Evolutionary conservation across 2,329 filamentous ascomycete genomes (phyloP), one percentile per base, ranked within the genome.

Genomic region (Colletotrichum kahawae): DNA sequence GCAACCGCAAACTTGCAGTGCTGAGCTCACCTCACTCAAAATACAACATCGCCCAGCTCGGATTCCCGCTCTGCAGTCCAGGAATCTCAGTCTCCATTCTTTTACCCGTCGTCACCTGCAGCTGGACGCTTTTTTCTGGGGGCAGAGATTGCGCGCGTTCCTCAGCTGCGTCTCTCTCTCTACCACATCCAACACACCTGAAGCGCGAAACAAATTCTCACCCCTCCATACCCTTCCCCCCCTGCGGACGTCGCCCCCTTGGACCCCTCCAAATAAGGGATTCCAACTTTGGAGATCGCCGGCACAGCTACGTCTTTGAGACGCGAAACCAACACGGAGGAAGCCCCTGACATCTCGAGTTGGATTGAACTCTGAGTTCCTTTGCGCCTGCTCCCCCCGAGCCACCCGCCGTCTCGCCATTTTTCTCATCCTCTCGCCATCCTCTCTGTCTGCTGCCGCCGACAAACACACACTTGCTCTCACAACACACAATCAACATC

Each of bases 181-280:
- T 51, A 51, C 43, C 43, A 51, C 43, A 51, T 75, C 72, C 72
- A 71, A 71, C 72, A 75, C 72, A 66, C 51, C 70, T 76, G 74
- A 76, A 74, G 70, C 71, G 64, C 74, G 74, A 70, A 74, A 65
- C 70, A 60, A 72, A 66, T 60, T 74, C 59, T 69, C 74, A 66
- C 71, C 70, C 74, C 74, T 74, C 70, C 64, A 76, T 74, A 65
- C 74, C 60, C 36, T 31, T 21, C 29, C 48, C 27, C 74, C 73
- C 74, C 70, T 76, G 72, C 62, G 38, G 59, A 43, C 38, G 34
- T 48, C 63, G 63, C 43, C 73, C 72, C 73, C 69, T 67, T 72
- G 70, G 43, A 67, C 73, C 73, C 69, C 69, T 72, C 73, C 73
- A 72, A 75, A 75, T 67, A 75, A 75, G 69, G 73, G 57, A 75